Conservation (phyloP, 108 stramenopile species). For the Cylindrotheca closterium region DNA sequence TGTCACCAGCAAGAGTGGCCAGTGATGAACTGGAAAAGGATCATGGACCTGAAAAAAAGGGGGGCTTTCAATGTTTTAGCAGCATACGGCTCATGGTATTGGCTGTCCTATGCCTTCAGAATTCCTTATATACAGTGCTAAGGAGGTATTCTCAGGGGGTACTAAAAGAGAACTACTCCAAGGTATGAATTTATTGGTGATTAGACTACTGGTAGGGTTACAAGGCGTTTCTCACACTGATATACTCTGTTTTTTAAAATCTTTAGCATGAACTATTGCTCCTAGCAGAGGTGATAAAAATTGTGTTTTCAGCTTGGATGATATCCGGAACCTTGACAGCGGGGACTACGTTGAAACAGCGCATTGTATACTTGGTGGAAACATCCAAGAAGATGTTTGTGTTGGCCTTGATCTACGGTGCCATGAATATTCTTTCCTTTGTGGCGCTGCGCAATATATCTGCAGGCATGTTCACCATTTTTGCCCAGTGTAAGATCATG, state of each 20-base stretch:
- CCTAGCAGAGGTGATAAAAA: slow-evolving; percentile 77
- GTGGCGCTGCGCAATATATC: slow-evolving; percentile 85
- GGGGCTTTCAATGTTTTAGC: slow-evolving; percentile 45
- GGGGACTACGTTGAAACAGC: slow-evolving; percentile 22
- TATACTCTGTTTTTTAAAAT: not conserved
- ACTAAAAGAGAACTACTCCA: slow-evolving; percentile 79
- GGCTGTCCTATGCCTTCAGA: slow-evolving; percentile 73
- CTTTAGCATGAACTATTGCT: slow-evolving; percentile 76
- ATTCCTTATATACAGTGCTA: slow-evolving; percentile 86
- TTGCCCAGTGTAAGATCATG: slow-evolving; percentile 91
- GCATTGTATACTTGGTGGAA: slow-evolving; percentile 51
- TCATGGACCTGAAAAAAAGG: too few relatives aligned
- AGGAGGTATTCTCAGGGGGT: slow-evolving; percentile 85
- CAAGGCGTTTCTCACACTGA: not conserved
- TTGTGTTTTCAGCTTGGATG: slow-evolving; percentile 69
- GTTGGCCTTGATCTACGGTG: slow-evolving; percentile 85
- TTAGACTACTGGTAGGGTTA: too few relatives aligned
- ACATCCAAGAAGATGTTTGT: slow-evolving; percentile 86
- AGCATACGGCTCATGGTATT: slow-evolving; percentile 69
- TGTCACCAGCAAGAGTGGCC: too few relatives aligned
- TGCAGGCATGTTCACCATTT: slow-evolving; percentile 91
- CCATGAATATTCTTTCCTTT: slow-evolving; percentile 92
- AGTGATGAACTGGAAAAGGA: too few relatives aligned
- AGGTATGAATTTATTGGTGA: slow-evolving; percentile 46
- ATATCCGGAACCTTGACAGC: slow-evolving; percentile 31